Percentiles rank a stretch among this genome's conserved stretches.
Conservation (phyloP, 805 yeast genomes). For the Kodamaea fukazawae region DNA sequence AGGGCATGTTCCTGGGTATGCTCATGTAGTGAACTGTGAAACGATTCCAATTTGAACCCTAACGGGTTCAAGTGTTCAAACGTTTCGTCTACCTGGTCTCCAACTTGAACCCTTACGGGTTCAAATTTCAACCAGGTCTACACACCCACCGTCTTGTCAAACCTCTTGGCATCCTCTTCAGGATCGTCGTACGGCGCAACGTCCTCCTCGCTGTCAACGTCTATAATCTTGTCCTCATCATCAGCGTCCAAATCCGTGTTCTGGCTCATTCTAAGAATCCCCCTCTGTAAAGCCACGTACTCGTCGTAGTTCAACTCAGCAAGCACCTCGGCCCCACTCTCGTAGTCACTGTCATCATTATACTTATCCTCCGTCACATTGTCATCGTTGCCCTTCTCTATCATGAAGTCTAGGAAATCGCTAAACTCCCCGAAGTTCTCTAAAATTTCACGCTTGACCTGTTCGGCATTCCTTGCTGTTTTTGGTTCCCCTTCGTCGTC, state of each 20-base stretch:
- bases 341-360: conserved; percentile 16
- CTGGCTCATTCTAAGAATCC: neutral
- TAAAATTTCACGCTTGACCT: neutral
- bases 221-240: conserved; percentile 9
- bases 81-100: too few relatives aligned
- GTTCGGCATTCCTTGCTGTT: neutral
- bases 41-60: too few relatives aligned
- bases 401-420: conserved; percentile 12
- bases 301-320: conserved; percentile 9
- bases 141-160: conserved; percentile 5
- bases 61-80: too few relatives aligned
- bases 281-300: conserved; percentile 1
- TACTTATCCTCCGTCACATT: conserved; percentile 11
- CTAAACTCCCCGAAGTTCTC: conserved; percentile 3
- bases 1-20: too few relatives aligned
- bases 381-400: conserved; percentile 3
- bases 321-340: conserved; percentile 4
- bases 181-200: conserved; percentile 11
- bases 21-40: too few relatives aligned
- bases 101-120: too few relatives aligned
- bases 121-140: neutral
- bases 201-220: conserved; percentile 14
- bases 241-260: conserved; percentile 2
- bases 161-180: conserved; percentile 7
- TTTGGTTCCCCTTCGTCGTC: conserved; percentile 1